These are phyloP conservation scores for Oxytropis ochrocephala DNA, from an alignment of 306 rosid genomes.

Conservation along the genomic window DNA sequence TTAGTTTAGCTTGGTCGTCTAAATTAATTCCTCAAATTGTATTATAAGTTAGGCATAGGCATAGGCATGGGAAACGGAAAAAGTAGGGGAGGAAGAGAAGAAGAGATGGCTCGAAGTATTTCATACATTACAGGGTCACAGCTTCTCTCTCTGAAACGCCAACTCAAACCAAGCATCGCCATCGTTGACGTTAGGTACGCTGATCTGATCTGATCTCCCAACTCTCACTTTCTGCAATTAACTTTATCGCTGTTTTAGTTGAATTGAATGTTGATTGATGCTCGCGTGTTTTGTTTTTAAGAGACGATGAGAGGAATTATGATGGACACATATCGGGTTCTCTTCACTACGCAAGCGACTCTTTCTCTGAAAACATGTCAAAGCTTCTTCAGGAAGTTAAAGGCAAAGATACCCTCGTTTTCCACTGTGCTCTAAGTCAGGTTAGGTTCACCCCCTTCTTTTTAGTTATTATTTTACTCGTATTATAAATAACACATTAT, in stretches of 20 bases:
- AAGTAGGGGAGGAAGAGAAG: background rate
- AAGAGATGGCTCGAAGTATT: slow-evolving; percentile 48
- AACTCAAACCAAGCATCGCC: slow-evolving; percentile 54
- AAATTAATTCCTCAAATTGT: background rate
- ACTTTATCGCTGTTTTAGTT: background rate
- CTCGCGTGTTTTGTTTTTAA: slow-evolving; percentile 1
- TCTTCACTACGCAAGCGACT: slow-evolving; percentile 57
- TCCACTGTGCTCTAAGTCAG: slow-evolving; percentile 87
- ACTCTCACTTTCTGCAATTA: background rate
- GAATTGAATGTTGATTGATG: background rate
- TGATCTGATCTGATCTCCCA: background rate
- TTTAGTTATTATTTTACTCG: background rate
- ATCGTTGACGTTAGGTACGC: slow-evolving; percentile 55
- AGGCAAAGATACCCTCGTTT: slow-evolving; percentile 83
- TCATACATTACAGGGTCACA: slow-evolving; percentile 61
- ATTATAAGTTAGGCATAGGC: background rate
- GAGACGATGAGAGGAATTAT: slow-evolving; percentile 68
- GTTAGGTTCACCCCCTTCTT: slow-evolving; percentile 34
- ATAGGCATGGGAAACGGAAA: background rate
- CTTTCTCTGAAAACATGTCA: slow-evolving; percentile 53
- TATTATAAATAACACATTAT: background rate
- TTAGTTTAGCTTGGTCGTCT: too few relatives aligned
- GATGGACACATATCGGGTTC: slow-evolving; percentile 81
- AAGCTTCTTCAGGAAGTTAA: slow-evolving; percentile 53
- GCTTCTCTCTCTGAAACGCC: slow-evolving; percentile 54